phyloP scores from a whole-genome alignment of 768 basidiomycete genomes.

The Nevesoporus exiguus region DNA sequence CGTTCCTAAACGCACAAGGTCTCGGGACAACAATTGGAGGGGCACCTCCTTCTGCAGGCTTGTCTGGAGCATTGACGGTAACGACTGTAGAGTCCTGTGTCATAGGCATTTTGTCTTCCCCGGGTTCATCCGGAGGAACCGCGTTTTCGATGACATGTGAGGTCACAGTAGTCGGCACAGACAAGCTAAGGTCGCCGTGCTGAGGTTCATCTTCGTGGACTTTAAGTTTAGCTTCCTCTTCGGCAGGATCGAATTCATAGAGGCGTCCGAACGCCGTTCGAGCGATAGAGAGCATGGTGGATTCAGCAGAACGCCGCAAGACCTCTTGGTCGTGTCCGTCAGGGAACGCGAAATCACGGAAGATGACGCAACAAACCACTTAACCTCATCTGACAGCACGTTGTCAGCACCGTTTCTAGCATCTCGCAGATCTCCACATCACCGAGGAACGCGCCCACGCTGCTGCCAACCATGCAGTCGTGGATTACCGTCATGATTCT shows the following conservation, averaged over 20 bases:
- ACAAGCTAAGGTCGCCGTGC: constrained; percentile 60
- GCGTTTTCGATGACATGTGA: constrained; percentile 17
- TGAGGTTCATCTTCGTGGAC: constrained; percentile 47
- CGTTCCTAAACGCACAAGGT: constrained; percentile 20
- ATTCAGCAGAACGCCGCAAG: constrained; percentile 82
- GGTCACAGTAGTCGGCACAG: constrained; percentile 41
- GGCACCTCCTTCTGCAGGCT: constrained; percentile 35
- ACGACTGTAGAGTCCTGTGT: neutral
- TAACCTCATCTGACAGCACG: constrained; percentile 95
- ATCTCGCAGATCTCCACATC: constrained; percentile 98
- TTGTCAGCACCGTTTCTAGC: constrained; percentile 95
- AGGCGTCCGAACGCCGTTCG: constrained; percentile 77
- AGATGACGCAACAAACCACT: constrained; percentile 59
- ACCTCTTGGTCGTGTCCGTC: constrained; percentile 53
- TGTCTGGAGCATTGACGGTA: neutral
- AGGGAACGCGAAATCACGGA: constrained; percentile 9
- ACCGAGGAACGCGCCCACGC: constrained; percentile 68
- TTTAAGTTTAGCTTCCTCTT: constrained; percentile 65
- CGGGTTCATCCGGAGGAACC: constrained; percentile 7
- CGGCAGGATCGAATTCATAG: constrained; percentile 56
- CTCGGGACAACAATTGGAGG: constrained; percentile 13
- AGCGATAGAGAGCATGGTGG: constrained; percentile 85
- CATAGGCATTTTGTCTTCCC: constrained; percentile 6
- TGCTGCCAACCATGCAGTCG: constrained; percentile 66
- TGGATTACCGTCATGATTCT: constrained; percentile 90